Evolutionary conservation across 2,329 filamentous ascomycete species (phyloP), one percentile per base, ranked within the genome.

Genomic region (Teratosphaeriaceae sp.): DNA sequence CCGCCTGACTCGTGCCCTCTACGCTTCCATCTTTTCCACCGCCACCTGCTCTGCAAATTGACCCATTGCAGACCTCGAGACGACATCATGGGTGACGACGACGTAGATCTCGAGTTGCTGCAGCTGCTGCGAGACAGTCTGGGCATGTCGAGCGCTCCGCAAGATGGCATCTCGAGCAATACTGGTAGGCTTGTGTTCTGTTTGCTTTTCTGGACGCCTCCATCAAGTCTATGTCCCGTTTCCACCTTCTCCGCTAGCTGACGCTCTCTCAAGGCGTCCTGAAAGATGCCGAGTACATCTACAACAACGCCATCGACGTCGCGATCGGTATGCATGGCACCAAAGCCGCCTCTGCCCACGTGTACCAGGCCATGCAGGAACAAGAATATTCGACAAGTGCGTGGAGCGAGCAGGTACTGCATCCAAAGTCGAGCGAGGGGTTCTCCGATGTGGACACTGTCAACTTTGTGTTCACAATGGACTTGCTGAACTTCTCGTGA

Each of bases 401-500:
- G 7, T 98, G 92, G 92, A 79, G 85, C 12, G 76, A 84, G 57
- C 88, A 97, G 64, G 85, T 92, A 61, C 72, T 98, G 29, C 92
- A 98, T 58, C 92, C 92, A 1, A 85, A 89, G 62, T 31, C 48
- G 18, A 49, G 48, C 12, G 53, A 60, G 35, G 58, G 55, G 9
- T 58, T 60, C 21, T 47, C 48, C 5, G 59, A 61, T 20, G 40
- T 58, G 2, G 59, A 58, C 15, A 52, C 60, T 15, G 79, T 94
- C 18, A 83, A 86, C 50, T 97, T 98, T 62, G 90, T 98, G 56
- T 97, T 98, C 63, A 88, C 86, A 16, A 94, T 98, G 88, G 92
- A 98, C 62, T 65, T 98, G 21, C 70, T 98, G 39, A 98, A 98
- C 62, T 98, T 97, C 61, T 94, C 57, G 45, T 34, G 5, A 30